Evolutionary conservation across 306 rosid species (phyloP), one percentile per base, ranked within the genome.

Genomic region (Lagenaria siceraria): DNA sequence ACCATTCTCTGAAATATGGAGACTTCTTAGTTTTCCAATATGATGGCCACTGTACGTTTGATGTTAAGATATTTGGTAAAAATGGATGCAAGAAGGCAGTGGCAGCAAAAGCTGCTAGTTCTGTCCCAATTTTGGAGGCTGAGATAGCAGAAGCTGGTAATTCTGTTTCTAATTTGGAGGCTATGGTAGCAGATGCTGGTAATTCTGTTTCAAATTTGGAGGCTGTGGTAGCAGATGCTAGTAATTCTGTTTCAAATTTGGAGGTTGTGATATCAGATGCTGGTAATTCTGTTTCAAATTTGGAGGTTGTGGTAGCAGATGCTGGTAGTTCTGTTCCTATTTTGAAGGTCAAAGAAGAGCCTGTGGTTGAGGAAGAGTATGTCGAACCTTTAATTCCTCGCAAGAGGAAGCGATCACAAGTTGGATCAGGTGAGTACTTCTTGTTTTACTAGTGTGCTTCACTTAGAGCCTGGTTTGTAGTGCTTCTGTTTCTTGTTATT

Each of bases 11-110:
- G 49, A 40, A 38, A 38, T 33, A 43, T 46, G 79, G 86, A 19
- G 71, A 79, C 19, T 61, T 86, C 14, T 31, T 86, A 11, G 2
- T 60, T 64, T 83, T 86, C n/a, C 27, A 61, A 48, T 81, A 79
- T 65, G 56, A 58, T 8, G 81, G 83, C 12, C 43, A 76, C 40
- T 42, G 36, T 5, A 0, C 52, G 18, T 84, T 81, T 42, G 35
- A 62, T 76, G 85, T 84, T 52, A 49, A 60, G 24, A 53, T 81
- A 49, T 81, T 53, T 19, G 81, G 70, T 13, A 79, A 35, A 79
- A 36, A 59, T 55, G 78, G 80, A 7, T n/a, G 46, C 7, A 46
- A 68, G 36, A 83, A 62, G 33, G 54, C 63, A 15, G 10, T 15
- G 71, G 3, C 24, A 21, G 71, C 13, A 25, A 48, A 38, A 53